Evolutionary conservation across 2,329 filamentous ascomycete species (phyloP).

Genomic region (Ophiobolus disseminans): DNA sequence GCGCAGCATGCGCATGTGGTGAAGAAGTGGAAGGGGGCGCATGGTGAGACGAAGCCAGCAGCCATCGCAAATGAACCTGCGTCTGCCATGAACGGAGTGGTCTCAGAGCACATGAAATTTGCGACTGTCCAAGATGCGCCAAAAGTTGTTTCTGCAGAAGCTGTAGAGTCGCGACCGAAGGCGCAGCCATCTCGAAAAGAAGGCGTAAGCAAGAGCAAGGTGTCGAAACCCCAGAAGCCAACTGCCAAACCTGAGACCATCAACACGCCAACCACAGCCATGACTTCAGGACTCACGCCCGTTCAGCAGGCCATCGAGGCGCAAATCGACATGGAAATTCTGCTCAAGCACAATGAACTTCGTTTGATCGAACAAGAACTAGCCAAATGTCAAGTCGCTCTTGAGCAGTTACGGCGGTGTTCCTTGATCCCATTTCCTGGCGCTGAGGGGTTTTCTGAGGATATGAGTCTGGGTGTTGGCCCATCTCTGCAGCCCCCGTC

Average conservation of each 20-base stretch:
- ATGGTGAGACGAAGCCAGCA: constrained; percentile 40
- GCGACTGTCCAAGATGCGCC: constrained; percentile 21
- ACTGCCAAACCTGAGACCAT: constrained; percentile 30
- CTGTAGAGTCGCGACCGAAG: constrained; percentile 35
- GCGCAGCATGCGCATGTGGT: constrained; percentile 43
- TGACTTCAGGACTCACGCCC: constrained; percentile 50
- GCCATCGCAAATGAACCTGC: constrained; percentile 18
- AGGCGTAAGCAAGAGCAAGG: constrained; percentile 39
- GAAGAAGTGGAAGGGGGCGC: constrained; percentile 50
- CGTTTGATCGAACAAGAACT: constrained; percentile 95
- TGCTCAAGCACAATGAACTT: constrained; percentile 93
- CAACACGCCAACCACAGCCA: constrained; percentile 32
- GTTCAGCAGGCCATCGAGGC: constrained; percentile 79
- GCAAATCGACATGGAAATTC: constrained; percentile 88
- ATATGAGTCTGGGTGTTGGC: constrained; percentile 77
- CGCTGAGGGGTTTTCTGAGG: constrained; percentile 68
- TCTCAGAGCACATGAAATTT: constrained; percentile 21
- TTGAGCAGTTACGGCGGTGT: constrained; percentile 93
- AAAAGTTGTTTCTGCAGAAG: constrained; percentile 27
- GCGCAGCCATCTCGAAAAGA: constrained; percentile 41
- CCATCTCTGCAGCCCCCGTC: constrained; percentile 68
- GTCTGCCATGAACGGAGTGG: constrained; percentile 25
- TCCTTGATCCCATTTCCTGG: constrained; percentile 89
- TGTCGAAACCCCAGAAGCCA: constrained; percentile 28
- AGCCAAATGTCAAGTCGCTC: constrained; percentile 89